Conservation (phyloP, 306 rosid species). For the Cucumis hystrix region DNA sequence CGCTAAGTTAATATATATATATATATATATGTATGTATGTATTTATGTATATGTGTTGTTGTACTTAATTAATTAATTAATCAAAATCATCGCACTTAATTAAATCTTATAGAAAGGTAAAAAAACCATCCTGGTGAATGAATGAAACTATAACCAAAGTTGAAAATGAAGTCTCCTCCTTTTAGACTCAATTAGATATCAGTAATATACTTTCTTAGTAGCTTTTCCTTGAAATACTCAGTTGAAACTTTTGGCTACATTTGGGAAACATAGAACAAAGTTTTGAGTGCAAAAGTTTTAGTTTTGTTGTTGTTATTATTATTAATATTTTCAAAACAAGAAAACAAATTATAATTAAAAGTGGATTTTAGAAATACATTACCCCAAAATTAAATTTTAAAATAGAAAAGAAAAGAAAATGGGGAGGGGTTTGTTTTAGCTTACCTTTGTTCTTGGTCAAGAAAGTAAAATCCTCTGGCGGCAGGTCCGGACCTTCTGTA, state of each 20-base stretch:
- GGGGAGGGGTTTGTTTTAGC: not conserved
- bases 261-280: not conserved
- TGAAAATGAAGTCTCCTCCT: too few species aligned
- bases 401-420: not conserved
- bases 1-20: too few species aligned
- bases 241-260: not conserved
- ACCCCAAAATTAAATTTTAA: not conserved
- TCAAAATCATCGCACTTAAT: too few species aligned
- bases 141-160: too few species aligned
- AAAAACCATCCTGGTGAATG: too few species aligned
- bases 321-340: not conserved
- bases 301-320: too few species aligned
- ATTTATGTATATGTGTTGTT: too few species aligned
- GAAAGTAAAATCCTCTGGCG: slow-evolving; percentile 15
- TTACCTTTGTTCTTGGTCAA: slow-evolving; percentile 35
- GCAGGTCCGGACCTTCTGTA: slow-evolving; percentile 25
- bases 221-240: not conserved
- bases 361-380: not conserved
- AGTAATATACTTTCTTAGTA: not conserved
- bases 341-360: not conserved
- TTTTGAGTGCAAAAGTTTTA: not conserved
- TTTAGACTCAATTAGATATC: too few species aligned
- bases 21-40: too few species aligned
- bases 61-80: too few species aligned
- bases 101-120: too few species aligned